Conservation (phyloP, 2,329 filamentous ascomycete genomes). For the Ramularia collo-cygni region DNA sequence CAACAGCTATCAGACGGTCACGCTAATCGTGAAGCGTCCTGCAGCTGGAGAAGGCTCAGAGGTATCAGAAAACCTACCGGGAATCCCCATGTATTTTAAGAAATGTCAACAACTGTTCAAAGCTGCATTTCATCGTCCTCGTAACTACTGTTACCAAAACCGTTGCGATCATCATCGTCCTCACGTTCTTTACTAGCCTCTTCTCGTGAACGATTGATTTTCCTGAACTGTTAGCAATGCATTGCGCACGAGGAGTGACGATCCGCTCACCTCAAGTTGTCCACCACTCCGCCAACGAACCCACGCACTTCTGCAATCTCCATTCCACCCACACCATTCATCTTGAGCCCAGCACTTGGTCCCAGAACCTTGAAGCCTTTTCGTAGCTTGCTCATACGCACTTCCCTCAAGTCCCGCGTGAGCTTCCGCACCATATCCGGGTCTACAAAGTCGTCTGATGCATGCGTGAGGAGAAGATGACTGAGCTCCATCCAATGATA, state of each 20-base stretch:
- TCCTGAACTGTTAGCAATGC: too few relatives aligned
- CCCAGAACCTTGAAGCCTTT: constrained; percentile 66
- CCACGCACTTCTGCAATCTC: constrained; percentile 81
- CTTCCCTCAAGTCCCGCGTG: constrained; percentile 76
- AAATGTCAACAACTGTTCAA: constrained; percentile 7
- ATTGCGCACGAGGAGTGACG: too few relatives aligned
- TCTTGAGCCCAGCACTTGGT: constrained; percentile 62
- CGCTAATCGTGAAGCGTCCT: too few relatives aligned
- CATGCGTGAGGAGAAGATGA: constrained; percentile 78
- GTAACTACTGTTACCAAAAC: constrained; percentile 40
- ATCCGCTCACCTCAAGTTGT: constrained; percentile 58
- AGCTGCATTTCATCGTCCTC: constrained; percentile 57
- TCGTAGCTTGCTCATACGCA: constrained; percentile 81
- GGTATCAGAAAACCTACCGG: too few relatives aligned
- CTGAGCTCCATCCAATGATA: constrained; percentile 95
- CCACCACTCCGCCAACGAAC: constrained; percentile 79
- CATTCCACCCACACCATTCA: constrained; percentile 83
- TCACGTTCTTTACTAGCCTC: constrained; percentile 69
- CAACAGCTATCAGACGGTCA: too few relatives aligned
- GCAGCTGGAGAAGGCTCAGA: too few relatives aligned
- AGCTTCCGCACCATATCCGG: constrained; percentile 68
- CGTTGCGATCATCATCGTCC: constrained; percentile 43
- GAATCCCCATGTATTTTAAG: neutral
- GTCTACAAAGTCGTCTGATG: constrained; percentile 71
- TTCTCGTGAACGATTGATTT: constrained; percentile 75